Conservation (phyloP, 2,329 filamentous ascomycete species). For the Rhinocladiella mackenziei region DNA sequence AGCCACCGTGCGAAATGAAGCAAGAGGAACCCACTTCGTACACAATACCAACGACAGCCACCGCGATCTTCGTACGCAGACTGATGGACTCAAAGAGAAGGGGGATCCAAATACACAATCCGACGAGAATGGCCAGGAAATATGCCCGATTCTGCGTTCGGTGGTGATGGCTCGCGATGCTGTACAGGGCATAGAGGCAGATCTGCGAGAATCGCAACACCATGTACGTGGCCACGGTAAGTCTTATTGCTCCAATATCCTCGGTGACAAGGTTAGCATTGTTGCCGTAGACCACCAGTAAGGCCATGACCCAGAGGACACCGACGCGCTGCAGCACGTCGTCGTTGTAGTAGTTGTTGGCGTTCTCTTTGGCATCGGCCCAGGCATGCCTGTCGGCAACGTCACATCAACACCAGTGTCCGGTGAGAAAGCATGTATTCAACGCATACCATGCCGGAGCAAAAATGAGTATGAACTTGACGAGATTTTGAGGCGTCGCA, state of each 20-base stretch:
- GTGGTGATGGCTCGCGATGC: slow-evolving; percentile 48
- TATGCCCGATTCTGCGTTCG: slow-evolving; percentile 46
- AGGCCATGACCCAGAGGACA: slow-evolving; percentile 50
- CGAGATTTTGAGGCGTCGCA: slow-evolving; percentile 42
- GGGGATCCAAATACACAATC: slow-evolving; percentile 43
- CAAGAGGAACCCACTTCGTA: slow-evolving; percentile 28
- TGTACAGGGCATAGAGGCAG: slow-evolving; percentile 41
- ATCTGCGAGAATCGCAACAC: slow-evolving; percentile 43
- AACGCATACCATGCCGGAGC: slow-evolving; percentile 42
- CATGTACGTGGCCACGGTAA: slow-evolving; percentile 46
- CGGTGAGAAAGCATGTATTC: neutral
- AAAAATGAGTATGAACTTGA: slow-evolving; percentile 49
- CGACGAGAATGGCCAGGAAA: slow-evolving; percentile 42
- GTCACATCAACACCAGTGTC: neutral
- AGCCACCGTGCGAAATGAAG: too few species aligned
- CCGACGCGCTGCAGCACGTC: slow-evolving; percentile 46
- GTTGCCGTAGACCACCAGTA: slow-evolving; percentile 49
- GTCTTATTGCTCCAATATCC: slow-evolving; percentile 44
- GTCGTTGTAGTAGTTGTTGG: slow-evolving; percentile 53
- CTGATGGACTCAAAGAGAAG: slow-evolving; percentile 44
- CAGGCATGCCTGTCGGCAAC: slow-evolving; percentile 39
- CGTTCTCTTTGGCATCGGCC: slow-evolving; percentile 50
- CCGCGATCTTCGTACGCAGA: slow-evolving; percentile 40
- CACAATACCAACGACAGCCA: slow-evolving; percentile 42
- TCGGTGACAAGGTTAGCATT: slow-evolving; percentile 45